Percentiles rank a stretch among this genome's conserved stretches.
These are phyloP conservation scores for Nelumbo lutea DNA, from an alignment of 164 flowering plant genomes.

Conservation along the genomic window DNA sequence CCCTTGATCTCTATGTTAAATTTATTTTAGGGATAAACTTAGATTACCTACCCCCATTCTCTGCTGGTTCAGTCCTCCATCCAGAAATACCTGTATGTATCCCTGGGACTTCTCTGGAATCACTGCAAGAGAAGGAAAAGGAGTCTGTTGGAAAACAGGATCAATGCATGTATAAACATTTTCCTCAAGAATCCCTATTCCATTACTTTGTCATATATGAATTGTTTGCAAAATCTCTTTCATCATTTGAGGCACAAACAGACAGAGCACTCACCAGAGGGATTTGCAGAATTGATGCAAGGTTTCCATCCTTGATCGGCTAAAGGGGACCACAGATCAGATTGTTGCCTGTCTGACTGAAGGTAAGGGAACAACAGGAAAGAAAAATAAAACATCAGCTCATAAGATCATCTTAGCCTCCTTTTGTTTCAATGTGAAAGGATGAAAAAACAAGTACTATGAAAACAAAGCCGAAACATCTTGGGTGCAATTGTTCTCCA, in stretches of 20 bases:
- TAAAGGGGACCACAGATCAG: slow-evolving; percentile 81
- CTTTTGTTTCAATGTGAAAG: too few species aligned
- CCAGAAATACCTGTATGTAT: slow-evolving; percentile 89
- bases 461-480: too few species aligned
- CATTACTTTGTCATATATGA: neutral
- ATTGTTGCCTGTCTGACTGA: slow-evolving; percentile 44
- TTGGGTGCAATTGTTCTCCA: too few species aligned
- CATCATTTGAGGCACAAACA: neutral
- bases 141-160: neutral
- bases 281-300: slow-evolving; percentile 30
- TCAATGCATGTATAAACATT: neutral
- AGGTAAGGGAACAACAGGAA: slow-evolving; percentile 11
- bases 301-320: slow-evolving; percentile 69
- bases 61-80: slow-evolving; percentile 98
- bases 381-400: too few species aligned
- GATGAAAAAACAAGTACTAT: too few species aligned
- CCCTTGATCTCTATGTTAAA: too few species aligned
- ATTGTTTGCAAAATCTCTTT: neutral
- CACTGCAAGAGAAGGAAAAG: slow-evolving; percentile 28
- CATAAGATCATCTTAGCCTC: too few species aligned
- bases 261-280: slow-evolving; percentile 42
- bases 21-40: neutral
- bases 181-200: neutral
- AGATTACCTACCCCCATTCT: slow-evolving; percentile 85
- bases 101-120: slow-evolving; percentile 60